Evolutionary conservation across 495 filamentous ascomycete species (phyloP), one percentile per base, ranked within the genome.

Genomic region (Oidiodendron maius): DNA sequence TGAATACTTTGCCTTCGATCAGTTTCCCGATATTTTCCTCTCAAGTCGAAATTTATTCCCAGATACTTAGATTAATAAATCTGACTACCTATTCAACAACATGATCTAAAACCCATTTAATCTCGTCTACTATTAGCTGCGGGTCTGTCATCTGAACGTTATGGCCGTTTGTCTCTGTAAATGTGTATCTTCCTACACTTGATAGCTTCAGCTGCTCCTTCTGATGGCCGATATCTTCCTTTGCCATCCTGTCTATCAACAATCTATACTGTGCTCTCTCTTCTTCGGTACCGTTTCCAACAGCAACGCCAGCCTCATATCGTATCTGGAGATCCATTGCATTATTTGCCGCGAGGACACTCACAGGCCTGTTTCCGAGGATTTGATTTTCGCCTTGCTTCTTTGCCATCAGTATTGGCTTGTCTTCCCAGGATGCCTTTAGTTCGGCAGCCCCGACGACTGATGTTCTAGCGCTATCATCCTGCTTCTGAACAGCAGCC

Each of bases 81-180:
- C n/a, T n/a, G n/a, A n/a, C n/a, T n/a, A n/a, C n/a, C n/a, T 32
- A n/a, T 32, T 32, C n/a, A 32, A 32, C 28, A 8, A n/a, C 28
- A 32, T 59, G 40, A 41, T 55, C 41, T 25, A 59, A 32, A 9
- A 60, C 54, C 59, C 59, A 64, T 44, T 53, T 53, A 17, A 62
- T 53, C 38, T 51, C 61, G 40, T 60, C 42, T n/a, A 40, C 49
- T 56, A 51, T 43, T 41, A 51, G 53, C 40, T 32, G 46, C 40
- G 46, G 58, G 46, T 64, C 53, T 13, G 56, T 61, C 39, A 65
- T 43, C 41, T 65, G 62, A 20, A 63, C 59, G 55, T 59, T 62
- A 52, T 67, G 64, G n/a, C 64, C 64, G 59, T 62, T 63, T 40
- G 63, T 50, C 13, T n/a, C 38, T 2, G 24, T 18, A 17, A 56